Conservation (phyloP, 345 rosid genomes). For the Populus ilicifolia region DNA sequence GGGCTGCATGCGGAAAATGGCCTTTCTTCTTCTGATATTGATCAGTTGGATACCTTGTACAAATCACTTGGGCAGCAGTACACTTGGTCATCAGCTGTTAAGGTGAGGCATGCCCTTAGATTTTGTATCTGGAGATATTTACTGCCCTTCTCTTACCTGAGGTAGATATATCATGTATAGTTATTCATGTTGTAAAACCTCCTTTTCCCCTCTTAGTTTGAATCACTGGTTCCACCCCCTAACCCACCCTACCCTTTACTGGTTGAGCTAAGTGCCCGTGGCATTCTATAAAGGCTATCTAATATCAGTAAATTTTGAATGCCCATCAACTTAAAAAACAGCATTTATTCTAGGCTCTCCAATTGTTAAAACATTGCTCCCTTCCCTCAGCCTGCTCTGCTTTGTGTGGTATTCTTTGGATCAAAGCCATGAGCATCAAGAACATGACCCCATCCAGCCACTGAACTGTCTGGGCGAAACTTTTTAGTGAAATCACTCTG, state of each 20-base stretch:
- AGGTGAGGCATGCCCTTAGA: conserved; percentile 45
- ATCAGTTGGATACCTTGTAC: conserved; percentile 71
- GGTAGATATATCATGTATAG: neutral
- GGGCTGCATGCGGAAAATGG: conserved; percentile 58
- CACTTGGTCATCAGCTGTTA: conserved; percentile 89
- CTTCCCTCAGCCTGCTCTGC: neutral
- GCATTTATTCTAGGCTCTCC: neutral
- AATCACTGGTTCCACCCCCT: neutral
- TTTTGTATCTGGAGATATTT: neutral
- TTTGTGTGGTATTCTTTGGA: neutral
- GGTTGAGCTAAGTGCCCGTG: neutral
- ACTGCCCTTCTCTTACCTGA: neutral
- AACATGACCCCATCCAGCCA: neutral
- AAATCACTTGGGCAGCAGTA: conserved; percentile 64
- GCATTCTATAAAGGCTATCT: neutral
- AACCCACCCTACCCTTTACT: neutral
- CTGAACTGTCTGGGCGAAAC: neutral
- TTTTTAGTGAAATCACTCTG: neutral
- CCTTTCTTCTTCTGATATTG: conserved; percentile 70
- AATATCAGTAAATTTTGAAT: neutral
- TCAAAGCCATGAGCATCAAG: neutral
- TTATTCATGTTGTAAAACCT: neutral
- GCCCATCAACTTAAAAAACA: neutral
- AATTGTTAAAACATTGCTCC: neutral
- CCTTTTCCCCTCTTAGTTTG: neutral